Conservation (phyloP, 768 basidiomycete genomes). For the Kwoniella sp. region DNA sequence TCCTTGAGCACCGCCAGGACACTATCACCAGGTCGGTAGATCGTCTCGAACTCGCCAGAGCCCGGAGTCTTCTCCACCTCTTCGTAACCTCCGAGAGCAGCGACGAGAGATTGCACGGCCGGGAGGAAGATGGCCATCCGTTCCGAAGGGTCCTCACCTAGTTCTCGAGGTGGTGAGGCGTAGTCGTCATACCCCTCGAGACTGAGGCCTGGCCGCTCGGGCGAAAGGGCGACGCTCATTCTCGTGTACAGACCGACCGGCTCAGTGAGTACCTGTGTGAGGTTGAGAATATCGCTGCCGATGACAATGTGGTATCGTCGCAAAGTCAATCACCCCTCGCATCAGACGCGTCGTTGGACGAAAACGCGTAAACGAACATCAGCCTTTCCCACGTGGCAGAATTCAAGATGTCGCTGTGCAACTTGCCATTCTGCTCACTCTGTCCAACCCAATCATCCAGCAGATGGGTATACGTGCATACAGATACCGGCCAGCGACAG, state of each 20-base stretch:
- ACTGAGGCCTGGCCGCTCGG: too few relatives aligned
- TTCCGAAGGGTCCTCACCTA: conserved; percentile 16
- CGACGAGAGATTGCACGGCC: conserved; percentile 46
- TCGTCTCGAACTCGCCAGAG: conserved; percentile 29
- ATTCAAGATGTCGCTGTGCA: too few relatives aligned
- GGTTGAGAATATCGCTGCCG: too few relatives aligned
- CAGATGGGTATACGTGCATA: conserved; percentile 17
- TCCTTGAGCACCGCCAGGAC: conserved; percentile 62
- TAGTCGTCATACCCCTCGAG: neutral
- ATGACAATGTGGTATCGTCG: too few relatives aligned
- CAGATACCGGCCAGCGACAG: neutral
- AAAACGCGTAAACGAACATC: too few relatives aligned
- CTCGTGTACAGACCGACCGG: too few relatives aligned
- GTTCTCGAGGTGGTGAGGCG: neutral
- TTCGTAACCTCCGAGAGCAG: conserved; percentile 51
- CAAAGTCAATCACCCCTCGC: too few relatives aligned
- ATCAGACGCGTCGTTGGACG: too few relatives aligned
- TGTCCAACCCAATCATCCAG: neutral
- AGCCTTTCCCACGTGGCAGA: too few relatives aligned
- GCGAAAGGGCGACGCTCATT: too few relatives aligned
- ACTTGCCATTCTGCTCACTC: neutral
- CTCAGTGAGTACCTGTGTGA: too few relatives aligned
- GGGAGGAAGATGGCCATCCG: conserved; percentile 46
- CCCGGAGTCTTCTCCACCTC: conserved; percentile 19
- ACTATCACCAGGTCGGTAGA: conserved; percentile 50